These are phyloP conservation scores for Monosporozyma siamensis DNA, from an alignment of 805 yeast species.

Conservation along the genomic window DNA sequence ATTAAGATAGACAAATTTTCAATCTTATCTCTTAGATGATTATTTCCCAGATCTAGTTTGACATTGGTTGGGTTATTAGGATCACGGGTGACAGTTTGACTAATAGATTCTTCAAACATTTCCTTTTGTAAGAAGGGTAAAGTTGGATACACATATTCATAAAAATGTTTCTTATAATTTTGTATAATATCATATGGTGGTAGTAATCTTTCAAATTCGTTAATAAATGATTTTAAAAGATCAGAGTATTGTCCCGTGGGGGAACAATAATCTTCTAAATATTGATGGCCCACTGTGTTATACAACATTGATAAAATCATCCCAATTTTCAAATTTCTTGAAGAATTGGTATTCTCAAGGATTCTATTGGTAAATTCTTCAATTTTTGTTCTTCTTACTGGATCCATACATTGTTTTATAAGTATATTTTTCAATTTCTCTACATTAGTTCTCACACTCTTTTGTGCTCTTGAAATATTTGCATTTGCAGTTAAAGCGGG, in stretches of 20 bases:
- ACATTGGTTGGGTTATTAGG: conserved; percentile 14
- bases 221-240: conserved; percentile 16
- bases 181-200: conserved; percentile 22
- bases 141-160: conserved; percentile 20
- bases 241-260: conserved; percentile 20
- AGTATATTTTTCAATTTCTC: conserved; percentile 19
- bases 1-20: conserved; percentile 21
- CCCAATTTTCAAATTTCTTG: conserved; percentile 16
- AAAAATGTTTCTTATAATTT: conserved; percentile 22
- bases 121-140: conserved; percentile 23
- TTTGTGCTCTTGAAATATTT: conserved; percentile 21
- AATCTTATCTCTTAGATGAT: conserved; percentile 23
- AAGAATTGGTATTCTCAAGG: conserved; percentile 18
- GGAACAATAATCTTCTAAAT: conserved; percentile 23
- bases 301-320: conserved; percentile 17
- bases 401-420: conserved; percentile 18
- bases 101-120: conserved; percentile 25
- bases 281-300: conserved; percentile 17
- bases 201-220: conserved; percentile 16
- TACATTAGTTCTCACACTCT: conserved; percentile 17
- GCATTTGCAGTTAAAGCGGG: conserved; percentile 24
- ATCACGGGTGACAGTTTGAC: conserved; percentile 15
- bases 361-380: conserved; percentile 23
- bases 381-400: conserved; percentile 17
- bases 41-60: conserved; percentile 19